These are phyloP conservation scores for Chlorociboria aeruginascens DNA, from an alignment of 495 filamentous ascomycete genomes.

Conservation along the genomic window DNA sequence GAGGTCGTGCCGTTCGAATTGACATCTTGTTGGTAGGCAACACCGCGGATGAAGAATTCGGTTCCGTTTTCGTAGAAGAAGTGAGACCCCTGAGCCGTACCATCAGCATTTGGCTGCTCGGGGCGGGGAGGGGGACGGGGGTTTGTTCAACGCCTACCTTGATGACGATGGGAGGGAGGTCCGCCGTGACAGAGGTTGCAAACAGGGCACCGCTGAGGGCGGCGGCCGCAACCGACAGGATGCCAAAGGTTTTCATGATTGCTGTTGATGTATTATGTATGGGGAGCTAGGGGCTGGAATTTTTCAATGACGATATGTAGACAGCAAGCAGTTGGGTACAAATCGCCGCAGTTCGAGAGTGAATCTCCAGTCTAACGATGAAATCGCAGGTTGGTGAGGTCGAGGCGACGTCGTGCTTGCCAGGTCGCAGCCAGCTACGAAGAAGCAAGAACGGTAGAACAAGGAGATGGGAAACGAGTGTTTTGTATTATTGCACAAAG, in stretches of 20 bases:
- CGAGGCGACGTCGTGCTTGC: no score
- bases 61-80: conserved; percentile 56
- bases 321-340: no score
- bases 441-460: no score
- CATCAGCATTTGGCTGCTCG: not conserved
- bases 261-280: not conserved
- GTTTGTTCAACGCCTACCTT: conserved; percentile 19
- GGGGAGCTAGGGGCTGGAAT: not conserved
- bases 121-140: conserved; percentile 1
- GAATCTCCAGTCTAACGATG: no score
- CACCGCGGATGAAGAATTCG: conserved; percentile 80
- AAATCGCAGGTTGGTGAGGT: no score
- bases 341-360: no score
- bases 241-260: conserved; percentile 17
- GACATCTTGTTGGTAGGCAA: conserved; percentile 71
- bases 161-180: conserved; percentile 27
- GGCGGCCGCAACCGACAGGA: conserved; percentile 18
- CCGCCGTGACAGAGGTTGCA: conserved; percentile 24
- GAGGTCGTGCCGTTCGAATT: conserved; percentile 27
- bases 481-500: no score
- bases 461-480: no score
- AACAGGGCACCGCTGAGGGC: conserved; percentile 16
- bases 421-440: no score
- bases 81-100: conserved; percentile 44
- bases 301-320: not conserved